Percentiles rank a stretch among this genome's conserved stretches.
Evolutionary conservation across 2,329 filamentous ascomycete genomes (phyloP).

Genomic region (Botrytis byssoidea): DNA sequence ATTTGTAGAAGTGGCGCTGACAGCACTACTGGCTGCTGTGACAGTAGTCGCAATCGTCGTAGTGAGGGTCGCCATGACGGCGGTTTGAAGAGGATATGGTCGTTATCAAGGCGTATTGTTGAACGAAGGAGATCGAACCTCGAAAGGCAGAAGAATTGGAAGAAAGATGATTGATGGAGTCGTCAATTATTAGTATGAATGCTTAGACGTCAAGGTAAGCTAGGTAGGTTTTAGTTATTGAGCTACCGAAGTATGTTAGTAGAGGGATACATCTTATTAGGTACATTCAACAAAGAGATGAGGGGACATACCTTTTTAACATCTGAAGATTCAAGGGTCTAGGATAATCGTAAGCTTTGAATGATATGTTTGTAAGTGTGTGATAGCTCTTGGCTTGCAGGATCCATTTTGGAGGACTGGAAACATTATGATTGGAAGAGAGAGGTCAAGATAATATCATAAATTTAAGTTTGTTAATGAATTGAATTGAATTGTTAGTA

Average conservation of each 20-base stretch:
- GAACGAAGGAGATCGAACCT: not conserved
- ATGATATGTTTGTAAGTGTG: not conserved
- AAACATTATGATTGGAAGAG: constrained; percentile 1
- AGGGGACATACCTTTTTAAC: constrained; percentile 1
- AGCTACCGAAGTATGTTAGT: not conserved
- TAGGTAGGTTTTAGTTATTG: not conserved
- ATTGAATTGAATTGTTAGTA: not conserved
- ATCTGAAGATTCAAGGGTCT: not conserved
- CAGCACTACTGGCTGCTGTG: constrained; percentile 23
- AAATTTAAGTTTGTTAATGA: not conserved
- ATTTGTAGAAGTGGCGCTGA: constrained; percentile 24
- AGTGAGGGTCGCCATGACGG: constrained; percentile 13
- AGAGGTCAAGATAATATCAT: not conserved
- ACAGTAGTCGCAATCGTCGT: constrained; percentile 9
- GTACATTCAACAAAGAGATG: constrained; percentile 4
- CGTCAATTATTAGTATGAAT: not conserved
- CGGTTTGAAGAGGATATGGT: not conserved
- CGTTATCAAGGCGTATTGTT: not conserved
- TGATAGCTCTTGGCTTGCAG: constrained; percentile 8
- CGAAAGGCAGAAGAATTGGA: not conserved
- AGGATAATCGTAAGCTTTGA: not conserved
- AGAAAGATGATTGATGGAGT: not conserved
- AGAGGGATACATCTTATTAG: not conserved
- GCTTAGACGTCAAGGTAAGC: not conserved
- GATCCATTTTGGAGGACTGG: not conserved